Conservation (phyloP, 371 early-diverging fungal genomes). For the Vairimorpha necatrix region DNA sequence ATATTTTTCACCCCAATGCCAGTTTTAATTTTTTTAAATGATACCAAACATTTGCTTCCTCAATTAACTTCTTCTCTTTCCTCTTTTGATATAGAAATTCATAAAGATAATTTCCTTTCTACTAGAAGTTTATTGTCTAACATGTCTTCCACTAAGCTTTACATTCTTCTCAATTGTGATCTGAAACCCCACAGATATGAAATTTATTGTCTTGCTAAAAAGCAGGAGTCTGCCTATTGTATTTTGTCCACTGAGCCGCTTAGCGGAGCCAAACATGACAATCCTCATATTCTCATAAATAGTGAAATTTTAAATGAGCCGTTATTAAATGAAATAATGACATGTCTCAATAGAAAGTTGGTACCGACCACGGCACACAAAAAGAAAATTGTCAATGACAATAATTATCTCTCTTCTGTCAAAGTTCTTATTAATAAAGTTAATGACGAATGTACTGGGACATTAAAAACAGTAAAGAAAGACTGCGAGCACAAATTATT, state of each 20-base stretch:
- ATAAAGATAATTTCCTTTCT: slow-evolving; percentile 8
- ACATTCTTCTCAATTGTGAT: slow-evolving; percentile 37
- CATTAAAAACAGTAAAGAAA: slow-evolving; percentile 7
- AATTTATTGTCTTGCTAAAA: slow-evolving; percentile 42
- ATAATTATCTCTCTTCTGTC: slow-evolving; percentile 24
- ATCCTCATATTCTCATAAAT: neutral
- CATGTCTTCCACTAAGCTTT: slow-evolving; percentile 13
- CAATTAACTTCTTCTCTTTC: neutral
- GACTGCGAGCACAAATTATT: slow-evolving; percentile 40
- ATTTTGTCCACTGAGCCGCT: slow-evolving; percentile 7
- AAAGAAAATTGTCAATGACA: slow-evolving; percentile 24
- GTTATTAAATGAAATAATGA: slow-evolving; percentile 14
- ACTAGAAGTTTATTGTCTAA: slow-evolving; percentile 31
- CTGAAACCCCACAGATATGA: slow-evolving; percentile 48
- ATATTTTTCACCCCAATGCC: slow-evolving; percentile 36
- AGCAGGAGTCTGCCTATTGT: slow-evolving; percentile 36
- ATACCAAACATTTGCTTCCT: slow-evolving; percentile 11
- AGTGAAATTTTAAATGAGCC: neutral
- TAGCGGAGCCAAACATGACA: slow-evolving; percentile 34
- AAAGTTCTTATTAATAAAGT: slow-evolving; percentile 34
- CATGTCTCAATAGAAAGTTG: slow-evolving; percentile 17
- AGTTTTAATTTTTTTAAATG: slow-evolving; percentile 39
- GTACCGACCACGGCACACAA: slow-evolving; percentile 25
- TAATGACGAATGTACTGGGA: neutral
- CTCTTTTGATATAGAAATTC: slow-evolving; percentile 21